Evolutionary conservation across 805 yeast species (phyloP).

Genomic region (Gaillardinia entomophila): DNA sequence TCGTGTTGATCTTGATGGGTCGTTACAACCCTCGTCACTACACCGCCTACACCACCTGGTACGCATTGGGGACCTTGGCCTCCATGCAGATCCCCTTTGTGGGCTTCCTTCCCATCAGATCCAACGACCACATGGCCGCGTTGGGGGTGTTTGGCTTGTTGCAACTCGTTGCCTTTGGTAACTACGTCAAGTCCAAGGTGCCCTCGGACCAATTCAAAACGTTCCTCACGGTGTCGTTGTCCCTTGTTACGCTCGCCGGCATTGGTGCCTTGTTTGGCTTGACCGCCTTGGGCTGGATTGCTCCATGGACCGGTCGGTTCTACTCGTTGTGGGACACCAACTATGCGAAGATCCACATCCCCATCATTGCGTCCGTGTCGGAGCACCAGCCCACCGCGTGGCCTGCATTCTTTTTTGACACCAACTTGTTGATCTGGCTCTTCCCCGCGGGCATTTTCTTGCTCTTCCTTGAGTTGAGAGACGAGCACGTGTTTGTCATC

Average conservation of each 20-base stretch:
- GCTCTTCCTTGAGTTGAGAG: conserved; percentile 80
- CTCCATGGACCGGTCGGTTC: conserved; percentile 99
- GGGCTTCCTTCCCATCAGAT: conserved; percentile 93
- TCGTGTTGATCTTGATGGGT: conserved; percentile 89
- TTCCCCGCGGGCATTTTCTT: conserved; percentile 97
- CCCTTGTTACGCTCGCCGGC: conserved; percentile 55
- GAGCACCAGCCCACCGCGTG: conserved; percentile 99
- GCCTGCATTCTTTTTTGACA: conserved; percentile 96
- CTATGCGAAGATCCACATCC: conserved; percentile 96
- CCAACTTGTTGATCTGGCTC: conserved; percentile 89
- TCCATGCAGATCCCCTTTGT: conserved; percentile 99
- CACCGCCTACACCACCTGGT: conserved; percentile 95
- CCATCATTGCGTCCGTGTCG: conserved; percentile 96
- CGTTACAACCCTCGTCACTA: conserved; percentile 79
- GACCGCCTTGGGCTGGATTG: conserved; percentile 88
- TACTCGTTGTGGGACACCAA: conserved; percentile 97
- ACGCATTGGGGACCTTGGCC: conserved; percentile 92
- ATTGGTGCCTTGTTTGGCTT: conserved; percentile 66
- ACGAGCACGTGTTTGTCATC: conserved; percentile 90
- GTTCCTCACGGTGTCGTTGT: conserved; percentile 56
- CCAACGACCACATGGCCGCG: conserved; percentile 98
- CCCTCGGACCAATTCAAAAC: conserved; percentile 68
- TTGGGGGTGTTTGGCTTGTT: conserved; percentile 94
- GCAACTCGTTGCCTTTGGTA: conserved; percentile 84
- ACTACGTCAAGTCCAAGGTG: conserved; percentile 69